phyloP scores from a whole-genome alignment of 2,329 filamentous ascomycete species.

The Monilinia fructicola region DNA sequence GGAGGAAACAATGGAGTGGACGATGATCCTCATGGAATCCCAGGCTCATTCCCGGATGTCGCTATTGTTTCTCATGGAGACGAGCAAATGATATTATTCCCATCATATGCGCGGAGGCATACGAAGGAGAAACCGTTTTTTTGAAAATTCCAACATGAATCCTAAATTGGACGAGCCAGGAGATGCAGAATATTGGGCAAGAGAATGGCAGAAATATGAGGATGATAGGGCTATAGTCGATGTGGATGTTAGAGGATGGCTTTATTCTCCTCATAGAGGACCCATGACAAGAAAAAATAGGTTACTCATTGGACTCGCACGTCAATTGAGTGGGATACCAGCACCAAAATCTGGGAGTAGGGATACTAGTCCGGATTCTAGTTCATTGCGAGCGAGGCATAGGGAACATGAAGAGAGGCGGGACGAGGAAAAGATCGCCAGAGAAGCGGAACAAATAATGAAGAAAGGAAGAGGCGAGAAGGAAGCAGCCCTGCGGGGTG shows the following conservation, averaged over 20 bases:
- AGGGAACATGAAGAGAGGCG: slow-evolving; percentile 51
- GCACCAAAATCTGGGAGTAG: slow-evolving; percentile 41
- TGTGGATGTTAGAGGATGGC: slow-evolving; percentile 93
- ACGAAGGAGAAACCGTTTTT: slow-evolving; percentile 37
- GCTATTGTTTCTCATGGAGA: slow-evolving; percentile 76
- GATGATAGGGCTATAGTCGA: slow-evolving; percentile 85
- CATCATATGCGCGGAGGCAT: slow-evolving; percentile 74
- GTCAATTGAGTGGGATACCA: slow-evolving; percentile 84
- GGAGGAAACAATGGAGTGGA: slow-evolving; percentile 46
- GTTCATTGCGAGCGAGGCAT: slow-evolving; percentile 38
- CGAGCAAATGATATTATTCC: slow-evolving; percentile 93
- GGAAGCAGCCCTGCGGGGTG: slow-evolving; percentile 66
- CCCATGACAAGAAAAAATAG: slow-evolving; percentile 86
- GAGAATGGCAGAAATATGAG: slow-evolving; percentile 77
- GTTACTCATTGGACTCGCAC: slow-evolving; percentile 79
- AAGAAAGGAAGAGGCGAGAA: slow-evolving; percentile 69
- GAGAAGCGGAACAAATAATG: slow-evolving; percentile 76
- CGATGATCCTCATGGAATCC: slow-evolving; percentile 53
- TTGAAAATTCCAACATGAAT: slow-evolving; percentile 43
- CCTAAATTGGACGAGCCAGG: slow-evolving; percentile 47
- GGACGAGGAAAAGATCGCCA: slow-evolving; percentile 66
- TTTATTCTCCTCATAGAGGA: slow-evolving; percentile 82
- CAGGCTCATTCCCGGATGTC: slow-evolving; percentile 80
- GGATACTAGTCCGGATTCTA: slow-evolving; percentile 37
- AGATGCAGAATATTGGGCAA: slow-evolving; percentile 72